Conservation (phyloP, 2,329 filamentous ascomycete genomes). For the Fusarium solani-melongenae region DNA sequence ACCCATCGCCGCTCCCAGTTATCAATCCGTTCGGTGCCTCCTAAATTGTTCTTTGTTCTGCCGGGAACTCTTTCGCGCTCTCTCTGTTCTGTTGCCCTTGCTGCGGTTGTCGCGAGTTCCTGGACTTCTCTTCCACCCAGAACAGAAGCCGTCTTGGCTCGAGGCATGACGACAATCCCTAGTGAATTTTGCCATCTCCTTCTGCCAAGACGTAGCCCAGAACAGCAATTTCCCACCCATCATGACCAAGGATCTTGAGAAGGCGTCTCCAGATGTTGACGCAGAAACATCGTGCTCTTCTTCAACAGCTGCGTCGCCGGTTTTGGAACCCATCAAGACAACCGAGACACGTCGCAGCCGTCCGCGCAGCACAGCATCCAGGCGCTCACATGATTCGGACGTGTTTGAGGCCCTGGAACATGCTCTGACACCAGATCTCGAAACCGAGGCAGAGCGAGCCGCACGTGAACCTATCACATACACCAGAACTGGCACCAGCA, state of each 20-base stretch:
- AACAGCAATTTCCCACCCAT: neutral
- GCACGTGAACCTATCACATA: constrained; percentile 59
- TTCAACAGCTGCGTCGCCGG: constrained; percentile 30
- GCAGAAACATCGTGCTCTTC: constrained; percentile 27
- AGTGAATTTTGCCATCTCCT: constrained; percentile 17
- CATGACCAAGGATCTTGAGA: constrained; percentile 39
- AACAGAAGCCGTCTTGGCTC: neutral
- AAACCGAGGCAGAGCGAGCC: constrained; percentile 53
- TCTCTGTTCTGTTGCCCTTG: neutral
- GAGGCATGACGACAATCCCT: constrained; percentile 15
- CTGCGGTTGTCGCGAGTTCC: neutral
- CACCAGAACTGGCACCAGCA: constrained; percentile 55
- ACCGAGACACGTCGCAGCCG: constrained; percentile 35
- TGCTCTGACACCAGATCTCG: constrained; percentile 50
- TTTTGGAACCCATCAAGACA: constrained; percentile 42
- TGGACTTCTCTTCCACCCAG: neutral
- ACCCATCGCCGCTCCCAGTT: constrained; percentile 9
- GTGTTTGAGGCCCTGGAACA: constrained; percentile 51
- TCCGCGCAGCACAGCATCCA: constrained; percentile 16
- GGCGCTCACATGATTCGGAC: constrained; percentile 39
- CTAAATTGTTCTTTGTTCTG: constrained; percentile 8
- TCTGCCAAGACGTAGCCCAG: neutral
- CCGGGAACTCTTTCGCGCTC: neutral
- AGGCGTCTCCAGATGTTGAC: constrained; percentile 23
- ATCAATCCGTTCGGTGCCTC: constrained; percentile 16